Percentiles rank a stretch among this genome's conserved stretches.
Evolutionary conservation across 345 rosid genomes (phyloP).

Genomic region (Citrus inodora): DNA sequence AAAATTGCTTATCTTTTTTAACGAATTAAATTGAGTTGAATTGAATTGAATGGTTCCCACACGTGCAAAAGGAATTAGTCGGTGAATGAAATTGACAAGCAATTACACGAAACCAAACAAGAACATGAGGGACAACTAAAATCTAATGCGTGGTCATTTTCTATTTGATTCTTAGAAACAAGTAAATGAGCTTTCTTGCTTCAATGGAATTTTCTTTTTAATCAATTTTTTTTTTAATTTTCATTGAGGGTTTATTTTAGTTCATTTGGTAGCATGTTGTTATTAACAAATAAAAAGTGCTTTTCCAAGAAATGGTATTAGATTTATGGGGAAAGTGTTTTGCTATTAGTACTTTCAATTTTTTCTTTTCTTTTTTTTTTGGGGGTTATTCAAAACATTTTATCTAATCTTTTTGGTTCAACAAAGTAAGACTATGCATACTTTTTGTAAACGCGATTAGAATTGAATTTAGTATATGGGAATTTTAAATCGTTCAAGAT

Average conservation of each 20-base stretch:
- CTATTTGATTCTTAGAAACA: background rate
- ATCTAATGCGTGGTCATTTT: background rate
- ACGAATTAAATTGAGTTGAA: background rate
- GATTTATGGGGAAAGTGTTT: no score
- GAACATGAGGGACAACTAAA: background rate
- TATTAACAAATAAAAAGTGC: background rate
- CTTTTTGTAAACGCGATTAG: background rate
- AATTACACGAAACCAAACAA: background rate
- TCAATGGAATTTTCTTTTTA: background rate
- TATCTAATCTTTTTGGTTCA: background rate
- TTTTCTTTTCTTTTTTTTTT: no score
- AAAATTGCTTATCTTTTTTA: background rate
- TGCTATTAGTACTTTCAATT: background rate
- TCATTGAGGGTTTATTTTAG: background rate
- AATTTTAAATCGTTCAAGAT: background rate
- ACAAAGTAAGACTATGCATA: background rate
- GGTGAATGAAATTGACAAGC: conserved; percentile 15
- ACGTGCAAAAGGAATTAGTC: conserved; percentile 2
- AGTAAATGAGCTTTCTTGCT: background rate
- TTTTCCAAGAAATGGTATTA: no score
- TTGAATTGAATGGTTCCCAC: background rate
- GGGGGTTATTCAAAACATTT: no score
- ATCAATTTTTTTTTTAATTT: background rate
- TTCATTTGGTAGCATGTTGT: background rate
- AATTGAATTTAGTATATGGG: background rate